Conservation (phyloP, 306 rosid genomes). For the Trifolium pratense region DNA sequence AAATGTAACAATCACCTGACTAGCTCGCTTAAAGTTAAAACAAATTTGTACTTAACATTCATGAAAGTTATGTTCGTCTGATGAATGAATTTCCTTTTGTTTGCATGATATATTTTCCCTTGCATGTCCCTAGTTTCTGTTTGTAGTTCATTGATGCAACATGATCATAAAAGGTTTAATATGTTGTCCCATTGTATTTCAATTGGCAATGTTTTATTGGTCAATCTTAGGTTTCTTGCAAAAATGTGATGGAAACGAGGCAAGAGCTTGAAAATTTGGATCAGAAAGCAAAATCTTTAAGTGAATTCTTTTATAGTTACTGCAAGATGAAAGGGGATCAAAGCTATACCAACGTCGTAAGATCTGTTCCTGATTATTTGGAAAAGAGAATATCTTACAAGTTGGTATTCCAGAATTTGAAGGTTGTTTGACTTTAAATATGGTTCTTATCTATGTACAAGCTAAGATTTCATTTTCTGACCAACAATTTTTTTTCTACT, state of each 20-base stretch:
- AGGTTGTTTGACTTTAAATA: constrained; percentile 56
- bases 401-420: constrained; percentile 62
- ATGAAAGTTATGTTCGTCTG: not conserved
- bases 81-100: not conserved
- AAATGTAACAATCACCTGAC: not conserved
- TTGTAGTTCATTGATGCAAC: constrained; percentile 32
- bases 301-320: constrained; percentile 57
- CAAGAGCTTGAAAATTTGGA: constrained; percentile 65
- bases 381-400: constrained; percentile 59
- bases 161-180: constrained; percentile 15
- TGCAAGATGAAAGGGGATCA: constrained; percentile 63
- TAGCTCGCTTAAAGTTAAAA: not conserved
- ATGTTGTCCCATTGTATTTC: constrained; percentile 1
- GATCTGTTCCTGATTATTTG: constrained; percentile 62
- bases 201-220: constrained; percentile 32
- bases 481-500: constrained; percentile 33
- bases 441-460: constrained; percentile 36
- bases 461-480: constrained; percentile 35
- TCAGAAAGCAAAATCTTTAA: constrained; percentile 54
- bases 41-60: not conserved
- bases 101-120: constrained; percentile 12
- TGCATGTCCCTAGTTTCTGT: constrained; percentile 8
- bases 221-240: constrained; percentile 41
- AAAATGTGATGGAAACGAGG: constrained; percentile 47
- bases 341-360: constrained; percentile 51